Conservation (phyloP, 192 early-diverging fungal species). For the Kickxella alabastrina region DNA sequence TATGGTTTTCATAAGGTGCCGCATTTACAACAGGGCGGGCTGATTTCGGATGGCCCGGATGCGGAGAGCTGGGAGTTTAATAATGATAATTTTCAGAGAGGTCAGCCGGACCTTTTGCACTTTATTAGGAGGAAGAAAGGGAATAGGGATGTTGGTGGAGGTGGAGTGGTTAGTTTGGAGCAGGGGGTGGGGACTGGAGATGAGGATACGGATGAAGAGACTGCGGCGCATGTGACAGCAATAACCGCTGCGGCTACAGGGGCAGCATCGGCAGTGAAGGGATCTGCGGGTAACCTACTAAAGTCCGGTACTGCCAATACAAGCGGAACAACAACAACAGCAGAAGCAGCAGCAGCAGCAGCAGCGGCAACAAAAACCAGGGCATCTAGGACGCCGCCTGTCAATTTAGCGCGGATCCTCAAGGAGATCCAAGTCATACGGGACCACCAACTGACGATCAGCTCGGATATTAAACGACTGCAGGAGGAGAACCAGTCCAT, state of each 20-base stretch:
- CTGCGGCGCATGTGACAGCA: slow-evolving; percentile 53
- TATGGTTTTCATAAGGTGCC: slow-evolving; percentile 98
- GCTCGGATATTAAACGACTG: slow-evolving; percentile 77
- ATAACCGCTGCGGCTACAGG: not conserved
- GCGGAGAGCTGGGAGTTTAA: slow-evolving; percentile 91
- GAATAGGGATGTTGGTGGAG: slow-evolving; percentile 33
- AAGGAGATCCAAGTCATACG: slow-evolving; percentile 85
- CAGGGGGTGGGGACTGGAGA: slow-evolving; percentile 13
- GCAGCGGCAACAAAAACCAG: slow-evolving; percentile 3
- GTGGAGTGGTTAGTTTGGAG: slow-evolving; percentile 12
- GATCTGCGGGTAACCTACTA: too few relatives aligned
- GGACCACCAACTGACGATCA: slow-evolving; percentile 86
- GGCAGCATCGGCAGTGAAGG: not conserved
- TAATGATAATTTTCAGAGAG: slow-evolving; percentile 85
- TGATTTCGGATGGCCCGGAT: slow-evolving; percentile 63
- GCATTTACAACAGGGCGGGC: slow-evolving; percentile 86
- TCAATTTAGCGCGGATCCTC: slow-evolving; percentile 37
- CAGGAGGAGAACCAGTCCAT: slow-evolving; percentile 84
- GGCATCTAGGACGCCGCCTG: slow-evolving; percentile 20
- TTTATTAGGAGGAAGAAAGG: slow-evolving; percentile 85
- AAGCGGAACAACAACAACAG: not conserved
- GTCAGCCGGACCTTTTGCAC: slow-evolving; percentile 83
- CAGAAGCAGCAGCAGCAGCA: not conserved
- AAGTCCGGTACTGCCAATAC: too few relatives aligned
- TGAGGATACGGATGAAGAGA: slow-evolving; percentile 46